Evolutionary conservation across 1,284 basidiomycete genomes (phyloP).

Genomic region (Microbotryum scabiosae): DNA sequence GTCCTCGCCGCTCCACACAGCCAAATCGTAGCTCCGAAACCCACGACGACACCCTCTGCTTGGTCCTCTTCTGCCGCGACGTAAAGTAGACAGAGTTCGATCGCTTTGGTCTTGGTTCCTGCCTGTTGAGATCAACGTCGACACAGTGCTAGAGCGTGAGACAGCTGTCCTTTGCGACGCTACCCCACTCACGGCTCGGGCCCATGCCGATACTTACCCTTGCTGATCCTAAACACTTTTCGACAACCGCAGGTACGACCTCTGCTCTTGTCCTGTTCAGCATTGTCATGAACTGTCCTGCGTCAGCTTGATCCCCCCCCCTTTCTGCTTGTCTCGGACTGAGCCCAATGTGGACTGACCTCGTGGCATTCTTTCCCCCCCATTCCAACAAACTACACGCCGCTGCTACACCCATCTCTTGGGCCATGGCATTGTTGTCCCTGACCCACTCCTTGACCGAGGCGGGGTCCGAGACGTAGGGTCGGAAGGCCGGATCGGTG

Average conservation of each 20-base stretch:
- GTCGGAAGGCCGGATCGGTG: constrained; percentile 79
- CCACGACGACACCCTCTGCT: constrained; percentile 76
- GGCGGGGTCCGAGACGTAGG: constrained; percentile 64
- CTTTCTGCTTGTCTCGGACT: background rate
- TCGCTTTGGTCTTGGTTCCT: constrained; percentile 81
- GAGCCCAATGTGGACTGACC: constrained; percentile 32
- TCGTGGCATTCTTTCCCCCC: constrained; percentile 76
- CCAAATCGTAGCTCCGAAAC: constrained; percentile 39
- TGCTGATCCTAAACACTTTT: constrained; percentile 89
- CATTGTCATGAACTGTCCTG: background rate
- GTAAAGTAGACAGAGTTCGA: constrained; percentile 80
- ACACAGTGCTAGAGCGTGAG: background rate
- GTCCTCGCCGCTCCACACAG: no score
- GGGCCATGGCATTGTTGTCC: constrained; percentile 92
- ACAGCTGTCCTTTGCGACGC: constrained; percentile 5
- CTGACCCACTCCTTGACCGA: constrained; percentile 76
- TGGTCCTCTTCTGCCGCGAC: constrained; percentile 82
- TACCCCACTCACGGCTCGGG: background rate
- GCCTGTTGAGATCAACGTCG: constrained; percentile 47
- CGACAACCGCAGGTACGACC: constrained; percentile 81
- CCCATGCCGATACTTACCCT: constrained; percentile 18
- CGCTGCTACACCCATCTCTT: constrained; percentile 92
- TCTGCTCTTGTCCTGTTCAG: constrained; percentile 48
- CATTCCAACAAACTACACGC: constrained; percentile 77
- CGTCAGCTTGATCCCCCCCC: background rate